phyloP scores from a whole-genome alignment of 202 grass and related monocot genomes.

The Alloteropsis angusta region DNA sequence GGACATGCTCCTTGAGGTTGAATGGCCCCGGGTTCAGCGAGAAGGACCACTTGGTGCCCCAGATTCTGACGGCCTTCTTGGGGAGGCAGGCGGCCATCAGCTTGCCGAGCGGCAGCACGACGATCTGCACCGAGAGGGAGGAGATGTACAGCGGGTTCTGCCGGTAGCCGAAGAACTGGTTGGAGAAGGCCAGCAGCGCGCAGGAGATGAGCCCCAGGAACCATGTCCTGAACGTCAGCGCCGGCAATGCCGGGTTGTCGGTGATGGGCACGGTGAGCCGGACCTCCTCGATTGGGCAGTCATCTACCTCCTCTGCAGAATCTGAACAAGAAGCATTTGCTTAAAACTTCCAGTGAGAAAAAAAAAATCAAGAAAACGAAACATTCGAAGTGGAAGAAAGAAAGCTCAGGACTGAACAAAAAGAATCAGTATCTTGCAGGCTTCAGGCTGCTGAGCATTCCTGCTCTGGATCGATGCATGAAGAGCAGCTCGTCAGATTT shows the following conservation, averaged over 20 bases:
- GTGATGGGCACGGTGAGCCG: constrained; percentile 57
- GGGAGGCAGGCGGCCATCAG: constrained; percentile 61
- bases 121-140: constrained; percentile 51
- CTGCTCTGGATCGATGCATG: background rate
- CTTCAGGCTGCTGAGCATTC: background rate
- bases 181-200: constrained; percentile 53
- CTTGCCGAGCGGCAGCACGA: constrained; percentile 53
- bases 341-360: background rate
- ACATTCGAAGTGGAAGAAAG: background rate
- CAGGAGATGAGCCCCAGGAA: constrained; percentile 53
- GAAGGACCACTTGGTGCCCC: constrained; percentile 49
- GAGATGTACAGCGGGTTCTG: constrained; percentile 54
- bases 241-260: constrained; percentile 56
- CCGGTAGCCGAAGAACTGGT: constrained; percentile 76
- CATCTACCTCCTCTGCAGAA: constrained; percentile 31
- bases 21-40: constrained; percentile 78
- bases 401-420: background rate
- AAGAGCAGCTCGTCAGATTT: background rate
- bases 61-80: constrained; percentile 15
- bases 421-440: background rate
- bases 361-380: background rate
- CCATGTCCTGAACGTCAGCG: constrained; percentile 69
- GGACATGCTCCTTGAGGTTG: constrained; percentile 89
- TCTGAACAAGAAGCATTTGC: background rate
- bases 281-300: constrained; percentile 80